Evolutionary conservation across 192 early-diverging fungal genomes (phyloP).

Genomic region (Glomus cerebriforme): DNA sequence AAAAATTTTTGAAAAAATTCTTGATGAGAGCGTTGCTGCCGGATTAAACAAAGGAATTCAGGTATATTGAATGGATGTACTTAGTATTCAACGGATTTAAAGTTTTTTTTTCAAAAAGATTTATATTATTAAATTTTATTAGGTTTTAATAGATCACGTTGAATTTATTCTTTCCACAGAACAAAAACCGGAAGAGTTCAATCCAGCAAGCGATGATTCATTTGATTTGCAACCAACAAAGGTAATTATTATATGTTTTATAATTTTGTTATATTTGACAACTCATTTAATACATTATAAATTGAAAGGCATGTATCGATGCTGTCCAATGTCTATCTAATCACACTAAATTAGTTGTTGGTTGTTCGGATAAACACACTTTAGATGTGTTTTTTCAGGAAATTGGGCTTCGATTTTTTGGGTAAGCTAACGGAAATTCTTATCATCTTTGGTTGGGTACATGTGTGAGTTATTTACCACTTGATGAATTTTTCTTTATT

Average conservation of each 20-base stretch:
- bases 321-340: constrained; percentile 77
- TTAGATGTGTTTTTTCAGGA: constrained; percentile 91
- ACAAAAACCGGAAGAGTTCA: constrained; percentile 73
- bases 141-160: constrained; percentile 82
- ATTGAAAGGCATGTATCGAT: constrained; percentile 67
- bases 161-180: constrained; percentile 77
- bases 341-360: constrained; percentile 72
- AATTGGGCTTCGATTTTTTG: constrained; percentile 84
- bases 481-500: constrained; percentile 6
- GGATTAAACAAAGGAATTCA: constrained; percentile 94
- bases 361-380: constrained; percentile 81
- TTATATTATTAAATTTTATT: constrained; percentile 8
- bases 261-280: not conserved
- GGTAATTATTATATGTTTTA: constrained; percentile 38
- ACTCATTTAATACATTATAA: not conserved
- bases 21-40: constrained; percentile 88
- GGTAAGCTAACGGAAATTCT: constrained; percentile 49
- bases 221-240: constrained; percentile 74
- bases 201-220: constrained; percentile 61
- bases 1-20: constrained; percentile 77
- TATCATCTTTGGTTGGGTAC: too few relatives aligned
- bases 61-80: constrained; percentile 24
- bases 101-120: not conserved
- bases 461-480: not conserved
- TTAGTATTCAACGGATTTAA: not conserved